Base-by-base conservation (phyloP, 768 basidiomycete genomes). In the Clitopilus passeckerianus region DNA sequence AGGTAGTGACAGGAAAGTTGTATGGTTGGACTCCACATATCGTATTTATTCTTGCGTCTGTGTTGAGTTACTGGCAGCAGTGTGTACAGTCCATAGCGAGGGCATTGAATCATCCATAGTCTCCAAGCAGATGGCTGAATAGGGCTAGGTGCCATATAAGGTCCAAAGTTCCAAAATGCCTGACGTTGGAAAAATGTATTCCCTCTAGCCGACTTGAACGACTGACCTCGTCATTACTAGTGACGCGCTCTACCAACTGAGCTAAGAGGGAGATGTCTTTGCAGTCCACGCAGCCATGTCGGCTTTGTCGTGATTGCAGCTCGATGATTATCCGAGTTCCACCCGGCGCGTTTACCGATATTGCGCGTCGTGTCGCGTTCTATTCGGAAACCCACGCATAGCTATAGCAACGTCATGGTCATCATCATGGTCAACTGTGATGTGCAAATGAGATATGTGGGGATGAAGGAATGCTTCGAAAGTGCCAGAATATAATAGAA, bases 141-240 rank as follows among this genome's bases (percentile, higher is more conserved):
- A n/a, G n/a, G n/a, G n/a, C n/a, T n/a, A n/a, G n/a, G n/a, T n/a
- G n/a, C n/a, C n/a, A n/a, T n/a, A n/a, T n/a, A n/a, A n/a, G n/a
- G n/a, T n/a, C n/a, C n/a, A n/a, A n/a, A n/a, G n/a, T n/a, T n/a
- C n/a, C n/a, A n/a, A n/a, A n/a, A n/a, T 30, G 27, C 4, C 27
- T 7, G 27, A 3, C 4, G 12, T 41, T 41, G 14, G 10, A n/a
- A n/a, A 41, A 41, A 12, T 5, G 18, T 7, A 14, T 76, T 66
- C 66, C 66, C 60, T 64, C 66, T 71, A 80, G 82, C 81, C 82
- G 81, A 81, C 71, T 84, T 61, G 81, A 83, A 83, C 83, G 80
- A 83, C 80, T 81, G 81, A 84, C 80, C 81, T 83, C 80, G 81
- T 82, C 82, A 84, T 83, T 81, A 83, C 78, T 82, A 85, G 81